A percentile compares a stretch with the other conserved stretches of the same genome.
Evolutionary conservation across 768 basidiomycete genomes (phyloP).

Genomic region (Lactarius tabidus): DNA sequence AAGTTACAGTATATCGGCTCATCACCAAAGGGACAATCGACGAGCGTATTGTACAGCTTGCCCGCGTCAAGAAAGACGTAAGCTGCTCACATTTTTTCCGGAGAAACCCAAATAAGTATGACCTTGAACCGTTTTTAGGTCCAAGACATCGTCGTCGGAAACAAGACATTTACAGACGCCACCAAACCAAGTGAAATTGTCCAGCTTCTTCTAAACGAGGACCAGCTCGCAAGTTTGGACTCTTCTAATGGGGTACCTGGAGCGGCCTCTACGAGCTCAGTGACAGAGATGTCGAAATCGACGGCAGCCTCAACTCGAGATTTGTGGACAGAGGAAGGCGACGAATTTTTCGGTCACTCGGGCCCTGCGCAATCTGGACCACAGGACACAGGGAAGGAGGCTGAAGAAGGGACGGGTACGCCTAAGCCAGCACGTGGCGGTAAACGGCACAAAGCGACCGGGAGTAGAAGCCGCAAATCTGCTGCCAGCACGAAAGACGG

Average conservation of each 20-base stretch:
- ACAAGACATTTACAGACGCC: conserved; percentile 90
- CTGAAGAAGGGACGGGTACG: conserved; percentile 23
- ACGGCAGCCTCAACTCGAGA: conserved; percentile 47
- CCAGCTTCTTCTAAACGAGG: conserved; percentile 89
- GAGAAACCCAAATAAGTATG: conserved; percentile 15
- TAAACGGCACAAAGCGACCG: conserved; percentile 37
- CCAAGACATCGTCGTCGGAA: conserved; percentile 98
- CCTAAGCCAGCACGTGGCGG: conserved; percentile 31
- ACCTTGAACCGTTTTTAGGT: conserved; percentile 50
- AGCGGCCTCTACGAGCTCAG: conserved; percentile 36
- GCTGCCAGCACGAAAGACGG: conserved; percentile 24
- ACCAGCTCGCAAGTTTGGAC: conserved; percentile 76
- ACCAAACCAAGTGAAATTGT: conserved; percentile 97
- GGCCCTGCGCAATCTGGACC: conserved; percentile 29
- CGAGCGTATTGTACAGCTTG: conserved; percentile 94
- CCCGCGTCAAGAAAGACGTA: conserved; percentile 95
- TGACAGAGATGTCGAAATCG: conserved; percentile 35
- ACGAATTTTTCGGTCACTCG: conserved; percentile 76
- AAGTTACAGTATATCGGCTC: conserved; percentile 94
- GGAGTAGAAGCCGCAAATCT: conserved; percentile 35
- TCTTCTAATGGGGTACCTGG: conserved; percentile 39
- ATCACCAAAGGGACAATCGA: conserved; percentile 94
- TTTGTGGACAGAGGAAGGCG: conserved; percentile 83
- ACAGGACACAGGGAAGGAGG: conserved; percentile 29
- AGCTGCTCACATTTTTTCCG: conserved; percentile 28